Evolutionary conservation across 169 alveolate species (phyloP).

Genomic region (Cryptosporidium baileyi): DNA sequence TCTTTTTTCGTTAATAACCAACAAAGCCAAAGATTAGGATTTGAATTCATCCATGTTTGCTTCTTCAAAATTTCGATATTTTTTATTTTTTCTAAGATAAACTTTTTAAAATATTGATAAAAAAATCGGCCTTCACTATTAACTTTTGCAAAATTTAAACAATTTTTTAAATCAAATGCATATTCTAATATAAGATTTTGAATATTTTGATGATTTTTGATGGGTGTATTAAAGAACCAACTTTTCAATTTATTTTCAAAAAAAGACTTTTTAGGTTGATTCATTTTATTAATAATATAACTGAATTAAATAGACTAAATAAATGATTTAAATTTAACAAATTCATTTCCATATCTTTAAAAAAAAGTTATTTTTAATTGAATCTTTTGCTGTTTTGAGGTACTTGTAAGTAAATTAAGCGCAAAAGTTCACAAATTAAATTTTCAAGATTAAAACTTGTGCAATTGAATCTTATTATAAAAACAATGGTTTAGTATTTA

Average conservation of each 20-base stretch:
- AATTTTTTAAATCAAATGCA: constrained; percentile 15
- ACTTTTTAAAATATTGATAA: background rate
- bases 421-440: too few species aligned
- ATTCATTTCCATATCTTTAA: too few species aligned
- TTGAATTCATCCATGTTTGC: constrained; percentile 44
- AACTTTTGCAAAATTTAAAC: background rate
- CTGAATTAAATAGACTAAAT: too few species aligned
- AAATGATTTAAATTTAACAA: too few species aligned
- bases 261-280: too few species aligned
- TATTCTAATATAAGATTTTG: constrained; percentile 38
- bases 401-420: too few species aligned
- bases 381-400: too few species aligned
- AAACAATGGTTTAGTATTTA: too few species aligned
- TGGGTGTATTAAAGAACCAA: constrained; percentile 19
- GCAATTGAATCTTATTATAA: too few species aligned
- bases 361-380: too few species aligned
- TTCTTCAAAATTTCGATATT: background rate
- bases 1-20: constrained; percentile 4
- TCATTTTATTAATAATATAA: too few species aligned
- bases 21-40: constrained; percentile 24
- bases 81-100: background rate
- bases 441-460: too few species aligned
- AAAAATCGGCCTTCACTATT: constrained; percentile 7
- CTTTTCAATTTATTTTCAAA: background rate
- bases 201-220: background rate